Evolutionary conservation across 2,329 filamentous ascomycete genomes (phyloP), one percentile per base, ranked within the genome.

Genomic region (Colletotrichum sojae): DNA sequence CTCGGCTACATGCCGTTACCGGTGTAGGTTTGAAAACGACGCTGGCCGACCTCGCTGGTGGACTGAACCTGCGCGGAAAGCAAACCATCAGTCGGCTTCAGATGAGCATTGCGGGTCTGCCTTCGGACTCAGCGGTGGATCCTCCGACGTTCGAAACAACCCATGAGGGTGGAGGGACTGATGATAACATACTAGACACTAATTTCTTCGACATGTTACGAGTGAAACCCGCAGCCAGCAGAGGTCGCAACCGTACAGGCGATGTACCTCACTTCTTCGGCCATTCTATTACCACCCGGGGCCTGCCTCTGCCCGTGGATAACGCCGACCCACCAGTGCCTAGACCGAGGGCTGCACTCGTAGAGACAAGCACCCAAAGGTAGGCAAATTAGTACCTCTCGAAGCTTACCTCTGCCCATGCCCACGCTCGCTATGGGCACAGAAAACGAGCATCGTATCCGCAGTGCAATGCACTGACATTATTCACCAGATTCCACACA

Each of bases 1-100:
- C 93, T 1, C 88, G 95, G 3, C 81, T 97, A 36, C 86, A 85
- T 36, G 79, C 84, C 4, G 78, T 73, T 71, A 83, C 16, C 27
- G 51, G 65, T 5, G 56, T 78, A 73, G 81, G 64, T 5, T 72
- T 73, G 25, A 72, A 81, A 70, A 85, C 76, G 25, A 89, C 86
- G 1, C 81, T 96, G 53, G 85, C 87, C 46, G 86, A 90, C 58
- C 80, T 95, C 53, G 88, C 91, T 39, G 88, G 89, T 62, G 84
- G 88, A 13, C 82, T 97, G 61, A 95, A 94, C 73, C 86, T 89
- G 36, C 90, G 92, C 66, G 94, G 93, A n/a, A 92, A 90, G 69
- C 94, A 95, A 75, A 92, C 89, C 27, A 90, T 98, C 40, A 93
- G 92, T 6, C 90, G 91, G 69, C 83, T 97, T 55, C 87, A 90